Conservation (phyloP, 768 basidiomycete genomes). For the Mycena sanguinolenta region DNA sequence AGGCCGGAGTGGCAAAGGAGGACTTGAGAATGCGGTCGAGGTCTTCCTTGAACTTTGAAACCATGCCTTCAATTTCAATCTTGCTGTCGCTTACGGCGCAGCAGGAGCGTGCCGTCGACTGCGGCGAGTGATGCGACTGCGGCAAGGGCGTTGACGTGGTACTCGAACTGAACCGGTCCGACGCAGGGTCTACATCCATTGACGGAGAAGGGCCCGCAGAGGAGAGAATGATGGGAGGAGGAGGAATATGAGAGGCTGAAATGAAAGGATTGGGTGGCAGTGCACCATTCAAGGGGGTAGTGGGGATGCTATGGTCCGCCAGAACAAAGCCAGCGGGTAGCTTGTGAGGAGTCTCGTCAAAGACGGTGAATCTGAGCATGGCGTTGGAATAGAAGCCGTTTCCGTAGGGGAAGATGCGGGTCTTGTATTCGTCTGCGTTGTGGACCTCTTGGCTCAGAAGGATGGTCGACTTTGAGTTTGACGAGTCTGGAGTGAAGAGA, state of each 20-base stretch:
- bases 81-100: constrained; percentile 38
- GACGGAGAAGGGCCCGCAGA: constrained; percentile 36
- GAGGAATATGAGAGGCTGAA: constrained; percentile 49
- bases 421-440: constrained; percentile 69
- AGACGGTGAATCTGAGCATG: constrained; percentile 72
- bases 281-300: constrained; percentile 27
- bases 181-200: constrained; percentile 39
- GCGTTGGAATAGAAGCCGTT: constrained; percentile 69
- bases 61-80: constrained; percentile 40
- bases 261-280: constrained; percentile 36
- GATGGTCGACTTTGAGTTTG: constrained; percentile 58
- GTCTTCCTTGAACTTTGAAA: constrained; percentile 39
- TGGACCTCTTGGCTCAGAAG: constrained; percentile 74
- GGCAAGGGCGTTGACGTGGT: constrained; percentile 35
- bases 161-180: constrained; percentile 26
- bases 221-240: constrained; percentile 52
- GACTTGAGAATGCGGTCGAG: constrained; percentile 61
- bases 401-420: constrained; percentile 62
- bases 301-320: constrained; percentile 20
- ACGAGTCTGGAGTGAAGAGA: constrained; percentile 76
- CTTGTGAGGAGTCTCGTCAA: constrained; percentile 63
- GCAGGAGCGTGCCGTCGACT: constrained; percentile 33
- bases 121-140: constrained; percentile 41
- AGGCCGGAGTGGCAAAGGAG: constrained; percentile 49
- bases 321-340: constrained; percentile 40